A percentile compares a stretch with the other conserved stretches of the same genome.
These are phyloP conservation scores for Umbilicaria muhlenbergii DNA, from an alignment of 495 filamentous ascomycete species.

Conservation along the genomic window DNA sequence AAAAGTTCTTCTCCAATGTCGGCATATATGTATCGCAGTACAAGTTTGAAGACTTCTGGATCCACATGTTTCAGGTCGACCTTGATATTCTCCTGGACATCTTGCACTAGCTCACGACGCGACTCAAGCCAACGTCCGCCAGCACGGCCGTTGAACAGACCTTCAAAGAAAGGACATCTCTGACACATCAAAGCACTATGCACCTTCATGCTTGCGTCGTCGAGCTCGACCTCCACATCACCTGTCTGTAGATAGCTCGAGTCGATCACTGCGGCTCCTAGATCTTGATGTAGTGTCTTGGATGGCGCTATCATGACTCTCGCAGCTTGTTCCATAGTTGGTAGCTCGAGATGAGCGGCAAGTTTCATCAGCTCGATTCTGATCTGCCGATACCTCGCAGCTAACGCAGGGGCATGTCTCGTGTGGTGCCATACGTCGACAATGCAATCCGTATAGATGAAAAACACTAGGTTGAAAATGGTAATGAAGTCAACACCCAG, in stretches of 20 bases:
- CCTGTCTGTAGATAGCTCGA: conserved; percentile 53
- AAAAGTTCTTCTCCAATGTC: conserved; percentile 73
- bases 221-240: conserved; percentile 64
- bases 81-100: conserved; percentile 31
- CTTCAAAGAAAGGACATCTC: conserved; percentile 84
- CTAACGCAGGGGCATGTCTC: conserved; percentile 42
- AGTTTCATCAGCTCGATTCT: conserved; percentile 71
- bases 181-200: conserved; percentile 69
- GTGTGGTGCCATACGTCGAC: conserved; percentile 74
- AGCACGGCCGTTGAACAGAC: conserved; percentile 74
- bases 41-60: conserved; percentile 54
- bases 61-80: conserved; percentile 77
- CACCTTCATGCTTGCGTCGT: conserved; percentile 44
- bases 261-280: conserved; percentile 50
- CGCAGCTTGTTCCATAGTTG: conserved; percentile 54
- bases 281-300: conserved; percentile 47
- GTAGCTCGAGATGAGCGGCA: conserved; percentile 48
- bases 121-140: conserved; percentile 65
- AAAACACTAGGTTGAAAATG: conserved; percentile 62
- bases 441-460: conserved; percentile 64
- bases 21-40: conserved; percentile 69
- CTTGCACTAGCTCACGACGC: conserved; percentile 38
- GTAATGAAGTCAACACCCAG: conserved; percentile 56
- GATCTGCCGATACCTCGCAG: conserved; percentile 56
- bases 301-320: conserved; percentile 53